A percentile compares a stretch with the other conserved stretches of the same genome.
These are phyloP conservation scores for Dalbergia cochinchinensis DNA, from an alignment of 306 rosid genomes.

Conservation along the genomic window DNA sequence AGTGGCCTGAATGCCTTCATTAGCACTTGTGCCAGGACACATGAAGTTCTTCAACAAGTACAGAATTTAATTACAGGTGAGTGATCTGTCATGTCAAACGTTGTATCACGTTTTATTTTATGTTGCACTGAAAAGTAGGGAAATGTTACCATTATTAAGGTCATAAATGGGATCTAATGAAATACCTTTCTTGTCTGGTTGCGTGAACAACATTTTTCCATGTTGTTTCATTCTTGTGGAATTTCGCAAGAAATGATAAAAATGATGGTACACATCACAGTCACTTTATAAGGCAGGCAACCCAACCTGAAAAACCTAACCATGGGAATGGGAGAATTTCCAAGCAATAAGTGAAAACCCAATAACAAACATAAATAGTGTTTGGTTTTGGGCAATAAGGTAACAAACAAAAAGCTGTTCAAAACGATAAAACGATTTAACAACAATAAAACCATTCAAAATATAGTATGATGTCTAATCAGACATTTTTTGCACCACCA, in stretches of 20 bases:
- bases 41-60: background rate
- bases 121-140: background rate
- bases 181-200: constrained; percentile 11
- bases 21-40: background rate
- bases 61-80: background rate
- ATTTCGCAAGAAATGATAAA: background rate
- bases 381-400: too few relatives aligned
- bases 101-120: constrained; percentile 7
- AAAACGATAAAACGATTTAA: too few relatives aligned
- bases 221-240: constrained; percentile 8
- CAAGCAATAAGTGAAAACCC: background rate
- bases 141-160: background rate
- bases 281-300: background rate
- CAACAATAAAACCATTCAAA: background rate
- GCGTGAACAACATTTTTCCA: constrained; percentile 9
- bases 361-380: background rate
- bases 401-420: too few relatives aligned
- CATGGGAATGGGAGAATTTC: background rate
- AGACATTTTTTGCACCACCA: background rate
- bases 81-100: constrained; percentile 1
- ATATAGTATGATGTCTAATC: background rate
- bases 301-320: background rate
- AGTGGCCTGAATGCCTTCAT: background rate
- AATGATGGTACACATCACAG: background rate
- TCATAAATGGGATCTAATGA: background rate